These are phyloP conservation scores for Elsinoe necatrix DNA, from an alignment of 2,329 filamentous ascomycete genomes.

Conservation along the genomic window DNA sequence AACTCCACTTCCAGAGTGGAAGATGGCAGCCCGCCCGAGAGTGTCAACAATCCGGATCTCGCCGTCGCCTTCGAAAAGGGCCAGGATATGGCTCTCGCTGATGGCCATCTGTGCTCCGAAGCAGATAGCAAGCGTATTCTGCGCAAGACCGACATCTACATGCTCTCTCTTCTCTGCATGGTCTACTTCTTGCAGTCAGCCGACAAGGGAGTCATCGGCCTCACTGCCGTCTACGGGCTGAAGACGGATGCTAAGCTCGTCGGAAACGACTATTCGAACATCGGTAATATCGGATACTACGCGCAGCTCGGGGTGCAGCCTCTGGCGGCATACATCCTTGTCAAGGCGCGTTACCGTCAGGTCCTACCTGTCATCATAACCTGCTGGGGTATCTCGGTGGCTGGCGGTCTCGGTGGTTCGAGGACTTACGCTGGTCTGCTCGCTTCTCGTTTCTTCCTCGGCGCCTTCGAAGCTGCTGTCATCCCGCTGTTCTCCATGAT, in stretches of 20 bases:
- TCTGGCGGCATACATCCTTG: slow-evolving; percentile 16
- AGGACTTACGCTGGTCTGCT: slow-evolving; percentile 18
- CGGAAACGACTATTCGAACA: slow-evolving; percentile 18
- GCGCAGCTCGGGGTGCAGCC: slow-evolving; percentile 17
- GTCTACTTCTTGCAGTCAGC: slow-evolving; percentile 18
- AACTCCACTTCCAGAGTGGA: not conserved
- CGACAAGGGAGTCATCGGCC: slow-evolving; percentile 17
- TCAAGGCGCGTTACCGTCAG: slow-evolving; percentile 17
- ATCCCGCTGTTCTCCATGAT: slow-evolving; percentile 16
- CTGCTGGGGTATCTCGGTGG: slow-evolving; percentile 18
- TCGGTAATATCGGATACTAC: slow-evolving; percentile 19
- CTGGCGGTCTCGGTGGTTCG: slow-evolving; percentile 15
- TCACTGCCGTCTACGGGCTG: slow-evolving; percentile 19
- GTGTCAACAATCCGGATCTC: slow-evolving; percentile 7
- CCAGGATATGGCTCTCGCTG: slow-evolving; percentile 12
- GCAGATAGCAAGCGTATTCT: slow-evolving; percentile 17
- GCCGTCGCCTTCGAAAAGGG: slow-evolving; percentile 16
- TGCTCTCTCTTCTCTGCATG: slow-evolving; percentile 17
- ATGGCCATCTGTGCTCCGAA: slow-evolving; percentile 15
- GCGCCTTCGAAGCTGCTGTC: slow-evolving; percentile 19
- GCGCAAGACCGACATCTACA: slow-evolving; percentile 17
- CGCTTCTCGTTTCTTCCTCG: slow-evolving; percentile 19
- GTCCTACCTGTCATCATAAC: slow-evolving; percentile 17
- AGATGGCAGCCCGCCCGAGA: not conserved
- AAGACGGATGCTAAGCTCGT: slow-evolving; percentile 18